Evolutionary conservation across 2,329 filamentous ascomycete genomes (phyloP).

Genomic region (Chrysosporium queenslandicum): DNA sequence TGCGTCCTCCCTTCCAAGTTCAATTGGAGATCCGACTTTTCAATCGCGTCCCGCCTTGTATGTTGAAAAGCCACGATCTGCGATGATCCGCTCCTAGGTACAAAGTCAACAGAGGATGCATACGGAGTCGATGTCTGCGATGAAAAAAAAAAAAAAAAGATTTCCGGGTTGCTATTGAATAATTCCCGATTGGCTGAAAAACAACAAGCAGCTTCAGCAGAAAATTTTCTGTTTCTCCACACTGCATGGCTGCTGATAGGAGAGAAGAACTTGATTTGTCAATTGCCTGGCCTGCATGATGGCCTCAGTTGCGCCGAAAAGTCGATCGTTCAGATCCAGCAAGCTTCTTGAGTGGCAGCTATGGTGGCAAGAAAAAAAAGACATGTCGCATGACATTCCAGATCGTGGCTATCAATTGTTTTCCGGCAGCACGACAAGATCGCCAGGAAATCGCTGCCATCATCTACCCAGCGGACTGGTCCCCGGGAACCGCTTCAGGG

Average conservation of each 20-base stretch:
- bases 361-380: not conserved
- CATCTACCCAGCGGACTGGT: not conserved
- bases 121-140: not conserved
- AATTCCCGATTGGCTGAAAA: not conserved
- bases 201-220: not conserved
- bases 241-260: not conserved
- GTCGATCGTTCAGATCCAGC: slow-evolving; percentile 8
- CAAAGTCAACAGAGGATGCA: no score
- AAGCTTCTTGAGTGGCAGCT: not conserved
- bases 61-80: not conserved
- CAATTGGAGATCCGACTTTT: not conserved
- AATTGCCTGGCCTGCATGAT: not conserved
- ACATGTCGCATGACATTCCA: not conserved
- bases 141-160: not conserved
- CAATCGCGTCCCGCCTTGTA: not conserved
- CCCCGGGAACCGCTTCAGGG: not conserved
- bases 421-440: not conserved
- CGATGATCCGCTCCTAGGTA: not conserved
- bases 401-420: not conserved
- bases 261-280: not conserved
- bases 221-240: not conserved
- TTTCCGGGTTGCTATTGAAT: not conserved
- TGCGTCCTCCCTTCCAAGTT: not conserved
- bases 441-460: not conserved
- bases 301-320: not conserved